A percentile compares a stretch with the other conserved stretches of the same genome.
Evolutionary conservation across 2,329 filamentous ascomycete species (phyloP).

Genomic region (Neofusicoccum cordaticola): DNA sequence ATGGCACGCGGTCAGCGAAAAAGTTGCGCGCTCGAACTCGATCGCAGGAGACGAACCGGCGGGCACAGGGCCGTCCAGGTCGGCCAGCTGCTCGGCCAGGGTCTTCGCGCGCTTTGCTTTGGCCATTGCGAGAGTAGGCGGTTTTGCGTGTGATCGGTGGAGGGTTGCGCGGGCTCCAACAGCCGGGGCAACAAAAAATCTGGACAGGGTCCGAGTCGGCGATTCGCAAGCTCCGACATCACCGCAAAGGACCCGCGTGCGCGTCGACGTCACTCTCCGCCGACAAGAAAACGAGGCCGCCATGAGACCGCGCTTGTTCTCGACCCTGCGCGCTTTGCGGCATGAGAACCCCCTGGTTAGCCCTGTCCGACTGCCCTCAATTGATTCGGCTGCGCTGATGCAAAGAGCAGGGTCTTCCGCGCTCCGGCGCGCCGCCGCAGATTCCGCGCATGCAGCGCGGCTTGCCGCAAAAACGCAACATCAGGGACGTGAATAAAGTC

Average conservation of each 20-base stretch:
- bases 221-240: background rate
- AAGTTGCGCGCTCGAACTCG: background rate
- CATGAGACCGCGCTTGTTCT: slow-evolving; percentile 53
- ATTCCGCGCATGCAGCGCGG: slow-evolving; percentile 76
- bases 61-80: slow-evolving; percentile 55
- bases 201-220: background rate
- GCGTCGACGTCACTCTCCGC: slow-evolving; percentile 9
- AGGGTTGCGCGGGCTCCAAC: background rate
- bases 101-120: slow-evolving; percentile 37
- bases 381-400: slow-evolving; percentile 1
- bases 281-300: slow-evolving; percentile 14
- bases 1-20: background rate
- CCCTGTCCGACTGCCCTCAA: too few relatives aligned
- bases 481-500: slow-evolving; percentile 83
- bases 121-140: slow-evolving; percentile 29
- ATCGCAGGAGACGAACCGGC: slow-evolving; percentile 25
- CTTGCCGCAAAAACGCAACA: slow-evolving; percentile 75
- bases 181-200: slow-evolving; percentile 3
- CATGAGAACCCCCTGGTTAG: slow-evolving; percentile 89
- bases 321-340: slow-evolving; percentile 47
- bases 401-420: slow-evolving; percentile 70
- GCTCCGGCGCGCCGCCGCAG: slow-evolving; percentile 62
- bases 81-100: slow-evolving; percentile 59
- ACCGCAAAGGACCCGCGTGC: background rate
- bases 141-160: slow-evolving; percentile 24